Percentiles rank a stretch among this genome's conserved stretches.
Evolutionary conservation across 2,329 filamentous ascomycete species (phyloP).

Genomic region (Chlorencoelia australis): DNA sequence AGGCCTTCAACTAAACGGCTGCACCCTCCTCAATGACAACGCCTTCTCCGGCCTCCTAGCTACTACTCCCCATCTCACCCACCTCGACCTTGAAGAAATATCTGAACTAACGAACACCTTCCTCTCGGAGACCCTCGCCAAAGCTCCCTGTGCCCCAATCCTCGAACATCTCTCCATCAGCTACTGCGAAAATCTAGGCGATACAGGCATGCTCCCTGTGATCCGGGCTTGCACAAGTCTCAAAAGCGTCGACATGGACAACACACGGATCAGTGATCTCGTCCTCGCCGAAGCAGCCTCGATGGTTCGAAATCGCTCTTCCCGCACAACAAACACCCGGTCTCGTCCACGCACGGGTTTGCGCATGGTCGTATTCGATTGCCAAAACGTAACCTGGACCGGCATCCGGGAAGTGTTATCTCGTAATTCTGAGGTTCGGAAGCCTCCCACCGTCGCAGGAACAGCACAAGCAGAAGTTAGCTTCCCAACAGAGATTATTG

Average conservation of each 20-base stretch:
- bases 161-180: constrained; percentile 79
- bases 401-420: constrained; percentile 80
- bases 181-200: constrained; percentile 79
- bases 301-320: constrained; percentile 60
- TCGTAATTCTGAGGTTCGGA: constrained; percentile 67
- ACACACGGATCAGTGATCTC: constrained; percentile 81
- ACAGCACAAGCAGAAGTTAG: constrained; percentile 9
- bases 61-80: constrained; percentile 67
- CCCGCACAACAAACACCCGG: constrained; percentile 20
- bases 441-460: too few species aligned
- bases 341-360: constrained; percentile 41
- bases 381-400: constrained; percentile 84
- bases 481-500: constrained; percentile 70
- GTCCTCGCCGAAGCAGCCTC: constrained; percentile 74
- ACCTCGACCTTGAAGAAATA: constrained; percentile 84
- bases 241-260: constrained; percentile 75
- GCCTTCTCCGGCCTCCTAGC: constrained; percentile 64
- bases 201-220: constrained; percentile 73
- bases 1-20: constrained; percentile 74
- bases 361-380: constrained; percentile 79
- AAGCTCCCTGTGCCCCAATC: constrained; percentile 59
- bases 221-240: constrained; percentile 65
- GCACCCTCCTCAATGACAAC: constrained; percentile 61
- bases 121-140: constrained; percentile 62
- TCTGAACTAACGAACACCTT: constrained; percentile 65